Base-by-base conservation (phyloP, 306 rosid genomes). In the Trichosanthes cucumerina region DNA sequence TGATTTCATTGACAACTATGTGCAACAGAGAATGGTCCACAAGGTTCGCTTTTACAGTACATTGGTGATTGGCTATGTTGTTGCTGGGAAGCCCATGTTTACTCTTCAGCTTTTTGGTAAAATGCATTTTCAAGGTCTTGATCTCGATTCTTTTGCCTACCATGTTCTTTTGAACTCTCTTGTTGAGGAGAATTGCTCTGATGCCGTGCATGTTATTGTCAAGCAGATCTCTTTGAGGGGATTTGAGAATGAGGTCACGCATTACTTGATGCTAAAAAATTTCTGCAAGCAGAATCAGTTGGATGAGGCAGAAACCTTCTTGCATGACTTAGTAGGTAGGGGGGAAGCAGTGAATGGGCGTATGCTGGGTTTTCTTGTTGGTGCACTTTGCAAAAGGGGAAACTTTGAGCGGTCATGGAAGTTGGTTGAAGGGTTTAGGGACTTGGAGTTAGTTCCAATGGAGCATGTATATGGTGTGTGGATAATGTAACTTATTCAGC, bases 51-150 rank as follows among this genome's bases (percentile, higher is more conserved):
- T 92, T 75, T 23, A 86, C 28, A 88, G 87, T 24, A 92, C 86
- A 4, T 79, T 94, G 79, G 93, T 94, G 24, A 31, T 94, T 44
- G 98, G 98, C 0, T 94, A 94, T n/a, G n/a, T n/a, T n/a, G n/a
- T n/a, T n/a, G n/a, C n/a, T 0, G 92, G 97, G 0, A 90, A 86
- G 50, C 96, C 94, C 1, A 87, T 89, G 0, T 12, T 75, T 53
- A 96, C 98, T 13, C 94, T 94, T 80, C 82, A 84, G 2, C 57
- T 88, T 82, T 88, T 92, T 28, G 96, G 90, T 34, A 80, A 11
- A 82, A 92, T 94, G 97, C 94, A 96, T 14, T 94, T 88, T 26
- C 74, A 60, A 3, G 97, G 97, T 3, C 58, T 87, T 21, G 98
- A 94, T 84, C 69, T 94, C 38, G 90, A 90, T 54, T 2, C 73